Conservation (phyloP, 768 basidiomycete species). For the Jaapia argillacea region DNA sequence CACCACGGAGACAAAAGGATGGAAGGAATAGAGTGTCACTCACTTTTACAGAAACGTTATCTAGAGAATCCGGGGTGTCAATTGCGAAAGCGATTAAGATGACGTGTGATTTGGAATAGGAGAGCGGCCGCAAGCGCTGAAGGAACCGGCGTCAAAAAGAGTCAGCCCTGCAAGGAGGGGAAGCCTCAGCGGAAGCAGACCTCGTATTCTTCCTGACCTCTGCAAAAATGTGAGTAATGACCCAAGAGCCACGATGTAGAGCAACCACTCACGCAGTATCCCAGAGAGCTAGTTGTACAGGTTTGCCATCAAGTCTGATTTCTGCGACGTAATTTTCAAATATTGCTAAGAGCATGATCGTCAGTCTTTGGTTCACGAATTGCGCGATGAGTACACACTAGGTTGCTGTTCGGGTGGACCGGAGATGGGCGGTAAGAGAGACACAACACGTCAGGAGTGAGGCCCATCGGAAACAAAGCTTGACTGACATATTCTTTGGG, state of each 20-base stretch:
- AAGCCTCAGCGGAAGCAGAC: constrained; percentile 27
- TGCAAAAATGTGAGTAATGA: constrained; percentile 22
- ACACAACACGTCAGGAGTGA: constrained; percentile 3
- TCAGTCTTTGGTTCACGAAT: too few relatives aligned
- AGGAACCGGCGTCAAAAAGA: background rate
- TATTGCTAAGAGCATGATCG: constrained; percentile 63
- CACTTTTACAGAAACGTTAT: constrained; percentile 92
- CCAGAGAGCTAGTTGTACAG: constrained; percentile 95
- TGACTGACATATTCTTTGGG: constrained; percentile 87
- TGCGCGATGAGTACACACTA: constrained; percentile 31
- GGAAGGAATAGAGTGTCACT: constrained; percentile 7
- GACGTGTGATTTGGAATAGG: constrained; percentile 97
- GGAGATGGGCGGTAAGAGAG: background rate
- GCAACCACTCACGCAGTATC: constrained; percentile 84
- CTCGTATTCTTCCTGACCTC: constrained; percentile 99
- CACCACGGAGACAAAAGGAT: background rate
- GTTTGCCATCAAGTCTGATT: constrained; percentile 94
- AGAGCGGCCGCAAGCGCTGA: constrained; percentile 89
- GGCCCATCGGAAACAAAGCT: background rate
- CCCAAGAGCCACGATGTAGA: constrained; percentile 2
- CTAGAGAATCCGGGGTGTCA: constrained; percentile 93
- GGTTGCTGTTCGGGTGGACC: constrained; percentile 27
- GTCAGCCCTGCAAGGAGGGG: background rate
- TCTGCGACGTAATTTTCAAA: constrained; percentile 99
- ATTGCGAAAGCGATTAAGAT: constrained; percentile 96